Evolutionary conservation across 352 stramenopile species (phyloP).

Genomic region (Pythium periplocum): DNA sequence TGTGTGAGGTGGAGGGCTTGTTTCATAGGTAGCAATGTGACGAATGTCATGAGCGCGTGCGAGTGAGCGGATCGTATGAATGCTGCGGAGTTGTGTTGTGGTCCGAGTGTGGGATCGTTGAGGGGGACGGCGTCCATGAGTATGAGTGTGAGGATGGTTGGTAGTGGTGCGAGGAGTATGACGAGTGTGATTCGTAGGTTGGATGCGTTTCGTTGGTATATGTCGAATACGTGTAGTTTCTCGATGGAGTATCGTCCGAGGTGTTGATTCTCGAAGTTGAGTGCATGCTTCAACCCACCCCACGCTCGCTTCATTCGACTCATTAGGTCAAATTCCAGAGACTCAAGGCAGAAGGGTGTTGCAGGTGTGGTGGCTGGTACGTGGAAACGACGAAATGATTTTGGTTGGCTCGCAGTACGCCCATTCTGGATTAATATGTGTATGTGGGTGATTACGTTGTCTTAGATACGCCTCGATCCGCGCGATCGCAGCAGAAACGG

Average conservation of each 20-base stretch:
- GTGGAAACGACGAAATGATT: too few species aligned
- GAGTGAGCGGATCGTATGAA: background rate
- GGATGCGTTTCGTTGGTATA: background rate
- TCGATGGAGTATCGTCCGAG: conserved; percentile 1
- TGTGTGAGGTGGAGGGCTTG: background rate
- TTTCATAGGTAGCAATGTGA: background rate
- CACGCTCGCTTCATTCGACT: too few species aligned
- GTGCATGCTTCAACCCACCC: too few species aligned
- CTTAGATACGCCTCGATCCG: too few species aligned
- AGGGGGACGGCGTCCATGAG: background rate
- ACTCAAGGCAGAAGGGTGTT: too few species aligned
- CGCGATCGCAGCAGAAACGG: too few species aligned
- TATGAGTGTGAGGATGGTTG: background rate
- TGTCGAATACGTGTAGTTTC: background rate
- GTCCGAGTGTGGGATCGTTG: background rate
- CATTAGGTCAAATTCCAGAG: too few species aligned
- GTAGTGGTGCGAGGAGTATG: background rate
- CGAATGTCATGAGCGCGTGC: background rate
- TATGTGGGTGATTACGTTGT: too few species aligned
- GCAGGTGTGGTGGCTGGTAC: too few species aligned
- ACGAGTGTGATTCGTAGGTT: background rate
- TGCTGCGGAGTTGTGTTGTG: background rate
- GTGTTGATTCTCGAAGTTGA: background rate
- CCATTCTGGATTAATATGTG: too few species aligned
- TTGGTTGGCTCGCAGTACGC: too few species aligned